These are phyloP conservation scores for Nemania sp. DNA, from an alignment of 2,329 filamentous ascomycete genomes.

Conservation along the genomic window DNA sequence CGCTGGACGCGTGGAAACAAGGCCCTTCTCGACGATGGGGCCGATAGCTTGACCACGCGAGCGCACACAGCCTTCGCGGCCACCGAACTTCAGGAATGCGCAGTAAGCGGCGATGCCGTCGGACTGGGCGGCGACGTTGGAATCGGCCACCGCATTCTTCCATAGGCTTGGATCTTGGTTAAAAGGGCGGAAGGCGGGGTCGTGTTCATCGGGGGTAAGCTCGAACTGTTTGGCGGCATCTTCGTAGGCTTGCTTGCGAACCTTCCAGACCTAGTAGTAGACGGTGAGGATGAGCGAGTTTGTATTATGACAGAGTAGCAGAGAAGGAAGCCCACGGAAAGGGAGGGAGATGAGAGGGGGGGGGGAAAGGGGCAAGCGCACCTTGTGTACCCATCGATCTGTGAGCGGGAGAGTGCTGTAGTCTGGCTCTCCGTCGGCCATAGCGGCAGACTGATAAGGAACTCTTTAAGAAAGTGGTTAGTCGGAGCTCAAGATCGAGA, in stretches of 20 bases:
- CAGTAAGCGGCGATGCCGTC: constrained; percentile 88
- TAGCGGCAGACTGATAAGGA: constrained; percentile 44
- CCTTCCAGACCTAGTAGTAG: constrained; percentile 79
- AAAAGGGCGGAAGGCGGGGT: constrained; percentile 86
- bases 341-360: neutral
- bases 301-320: neutral
- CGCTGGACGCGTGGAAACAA: constrained; percentile 83
- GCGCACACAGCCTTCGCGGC: constrained; percentile 75
- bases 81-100: constrained; percentile 90
- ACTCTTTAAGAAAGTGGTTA: neutral
- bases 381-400: constrained; percentile 85
- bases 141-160: constrained; percentile 92
- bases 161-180: constrained; percentile 81
- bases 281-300: neutral
- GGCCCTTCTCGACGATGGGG: constrained; percentile 87
- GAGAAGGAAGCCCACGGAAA: neutral
- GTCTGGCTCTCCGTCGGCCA: constrained; percentile 85
- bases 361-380: constrained; percentile 39
- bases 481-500: neutral
- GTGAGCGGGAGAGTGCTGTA: constrained; percentile 77
- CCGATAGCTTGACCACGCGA: constrained; percentile 76
- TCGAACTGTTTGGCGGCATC: constrained; percentile 88
- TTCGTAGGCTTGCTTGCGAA: constrained; percentile 92
- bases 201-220: constrained; percentile 79
- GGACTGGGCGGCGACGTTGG: constrained; percentile 95